phyloP scores from a whole-genome alignment of 2,329 filamentous ascomycete genomes.

The Penicillium sp. region DNA sequence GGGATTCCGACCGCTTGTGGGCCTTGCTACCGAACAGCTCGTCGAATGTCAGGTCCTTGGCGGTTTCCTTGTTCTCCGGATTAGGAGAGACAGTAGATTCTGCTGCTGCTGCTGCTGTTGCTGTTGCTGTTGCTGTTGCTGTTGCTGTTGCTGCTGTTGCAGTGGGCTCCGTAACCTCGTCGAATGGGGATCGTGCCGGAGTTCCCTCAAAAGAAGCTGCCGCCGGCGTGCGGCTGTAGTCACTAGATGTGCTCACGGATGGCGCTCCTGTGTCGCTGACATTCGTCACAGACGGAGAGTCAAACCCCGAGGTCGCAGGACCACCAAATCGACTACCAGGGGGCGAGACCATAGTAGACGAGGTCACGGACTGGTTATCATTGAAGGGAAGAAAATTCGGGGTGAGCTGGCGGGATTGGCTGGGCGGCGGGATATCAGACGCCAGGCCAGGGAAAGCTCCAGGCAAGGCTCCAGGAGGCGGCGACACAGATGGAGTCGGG shows the following conservation, averaged over 20 bases:
- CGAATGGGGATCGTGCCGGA: constrained; percentile 33
- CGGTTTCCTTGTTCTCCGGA: constrained; percentile 20
- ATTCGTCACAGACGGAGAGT: constrained; percentile 45
- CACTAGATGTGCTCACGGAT: constrained; percentile 21
- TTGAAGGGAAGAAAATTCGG: constrained; percentile 72
- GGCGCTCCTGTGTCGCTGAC: constrained; percentile 35
- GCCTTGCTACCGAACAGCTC: constrained; percentile 46
- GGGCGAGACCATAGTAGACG: constrained; percentile 74
- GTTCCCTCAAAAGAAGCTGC: constrained; percentile 16
- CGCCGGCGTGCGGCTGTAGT: constrained; percentile 18
- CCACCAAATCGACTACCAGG: constrained; percentile 64
- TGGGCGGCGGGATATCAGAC: constrained; percentile 56
- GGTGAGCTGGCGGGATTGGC: constrained; percentile 73
- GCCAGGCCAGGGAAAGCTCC: constrained; percentile 24
- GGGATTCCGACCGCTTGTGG: constrained; percentile 45
- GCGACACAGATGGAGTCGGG: constrained; percentile 63
- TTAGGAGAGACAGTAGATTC: constrained; percentile 48
- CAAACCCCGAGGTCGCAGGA: constrained; percentile 47
- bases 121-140: constrained; percentile 2
- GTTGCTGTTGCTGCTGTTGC: constrained; percentile 1
- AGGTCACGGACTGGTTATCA: constrained; percentile 67
- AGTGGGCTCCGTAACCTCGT: constrained; percentile 27
- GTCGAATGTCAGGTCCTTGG: constrained; percentile 45
- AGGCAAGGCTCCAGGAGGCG: constrained; percentile 47
- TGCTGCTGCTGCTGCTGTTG: constrained; percentile 1